Base-by-base conservation (phyloP, 441 rosid genomes). In the Gossypium trilobum region DNA sequence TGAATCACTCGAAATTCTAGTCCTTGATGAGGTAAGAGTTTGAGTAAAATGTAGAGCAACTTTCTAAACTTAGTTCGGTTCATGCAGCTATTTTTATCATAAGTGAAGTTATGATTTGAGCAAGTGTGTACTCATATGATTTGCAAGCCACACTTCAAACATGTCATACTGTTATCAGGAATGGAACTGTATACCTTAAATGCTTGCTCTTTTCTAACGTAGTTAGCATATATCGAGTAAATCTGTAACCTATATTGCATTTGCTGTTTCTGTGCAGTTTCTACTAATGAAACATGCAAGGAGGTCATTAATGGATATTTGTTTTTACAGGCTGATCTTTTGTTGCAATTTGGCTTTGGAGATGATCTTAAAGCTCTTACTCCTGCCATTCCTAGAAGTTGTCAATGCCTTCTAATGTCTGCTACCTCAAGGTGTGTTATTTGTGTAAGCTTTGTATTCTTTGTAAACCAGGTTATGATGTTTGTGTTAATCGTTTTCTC, bases 341-440 rank as follows among this genome's bases (percentile, higher is more conserved):
- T 95, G 76, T 81, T 95, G 79, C 90, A 95, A 19, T 95, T 87
- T 79, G 97, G 98, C 54, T 92, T 87, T 78, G 98, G 86, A 87
- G 93, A 87, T 77, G 96, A 92, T 88, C 87, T 95, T 56, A 89
- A 88, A 75, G 86, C 92, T 78, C 88, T 95, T 70, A 88, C 90
- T n/a, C 77, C 94, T 75, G 78, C 84, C 63, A 66, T 92, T 67
- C 96, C 99, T 51, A 91, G 85, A 74, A 83, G 90, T 68, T 95
- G 98, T 75, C 99, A 92, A 71, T 87, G 95, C 75, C 97, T 92
- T 73, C 97, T 95, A 71, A 89, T 95, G 96, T 95, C 99, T 77
- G 99, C 99, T 66, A 95, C 99, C 67, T 85, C 97, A 59, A 91
- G 98, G 99, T 91, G 48, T 70, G 80, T 58, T 65, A 13, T 77